phyloP scores from a whole-genome alignment of 805 yeast genomes.

The Kluyveromyces siamensis region DNA sequence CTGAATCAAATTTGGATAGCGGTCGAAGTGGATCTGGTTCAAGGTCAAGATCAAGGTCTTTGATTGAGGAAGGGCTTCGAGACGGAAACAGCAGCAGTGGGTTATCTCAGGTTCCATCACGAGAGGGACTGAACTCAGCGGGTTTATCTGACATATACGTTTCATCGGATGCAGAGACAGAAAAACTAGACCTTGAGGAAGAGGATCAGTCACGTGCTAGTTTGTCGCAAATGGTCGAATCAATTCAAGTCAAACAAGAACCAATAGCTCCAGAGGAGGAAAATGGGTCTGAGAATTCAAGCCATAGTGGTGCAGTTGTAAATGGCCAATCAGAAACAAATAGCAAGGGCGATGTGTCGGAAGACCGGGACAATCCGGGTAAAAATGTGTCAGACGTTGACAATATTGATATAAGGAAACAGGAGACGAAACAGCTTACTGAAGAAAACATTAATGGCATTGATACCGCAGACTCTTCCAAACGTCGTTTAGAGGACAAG shows the following conservation, averaged over 20 bases:
- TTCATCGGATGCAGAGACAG: slow-evolving; percentile 83
- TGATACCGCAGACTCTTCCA: neutral
- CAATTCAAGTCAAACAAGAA: neutral
- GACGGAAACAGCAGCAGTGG: slow-evolving; percentile 3
- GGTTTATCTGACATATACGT: slow-evolving; percentile 30
- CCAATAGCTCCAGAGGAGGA: neutral
- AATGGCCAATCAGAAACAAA: too few species aligned
- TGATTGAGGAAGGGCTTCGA: neutral
- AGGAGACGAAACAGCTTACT: slow-evolving; percentile 8
- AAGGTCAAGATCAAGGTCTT: neutral
- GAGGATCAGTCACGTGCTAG: slow-evolving; percentile 3
- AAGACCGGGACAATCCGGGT: neutral
- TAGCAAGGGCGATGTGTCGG: neutral
- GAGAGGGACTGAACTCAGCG: slow-evolving; percentile 43
- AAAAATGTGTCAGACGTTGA: slow-evolving; percentile 8
- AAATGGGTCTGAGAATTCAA: neutral
- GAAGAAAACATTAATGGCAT: neutral
- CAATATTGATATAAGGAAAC: slow-evolving; percentile 15
- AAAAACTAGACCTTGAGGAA: slow-evolving; percentile 52
- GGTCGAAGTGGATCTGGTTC: neutral
- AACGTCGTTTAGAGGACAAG: slow-evolving; percentile 4
- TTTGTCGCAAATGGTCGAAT: slow-evolving; percentile 6
- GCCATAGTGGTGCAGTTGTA: neutral
- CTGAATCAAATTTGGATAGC: neutral
- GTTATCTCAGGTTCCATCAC: slow-evolving; percentile 2